Percentiles rank a stretch among this genome's conserved stretches.
Conservation (phyloP, 2,329 filamentous ascomycete genomes). For the Aspergillus sp. region DNA sequence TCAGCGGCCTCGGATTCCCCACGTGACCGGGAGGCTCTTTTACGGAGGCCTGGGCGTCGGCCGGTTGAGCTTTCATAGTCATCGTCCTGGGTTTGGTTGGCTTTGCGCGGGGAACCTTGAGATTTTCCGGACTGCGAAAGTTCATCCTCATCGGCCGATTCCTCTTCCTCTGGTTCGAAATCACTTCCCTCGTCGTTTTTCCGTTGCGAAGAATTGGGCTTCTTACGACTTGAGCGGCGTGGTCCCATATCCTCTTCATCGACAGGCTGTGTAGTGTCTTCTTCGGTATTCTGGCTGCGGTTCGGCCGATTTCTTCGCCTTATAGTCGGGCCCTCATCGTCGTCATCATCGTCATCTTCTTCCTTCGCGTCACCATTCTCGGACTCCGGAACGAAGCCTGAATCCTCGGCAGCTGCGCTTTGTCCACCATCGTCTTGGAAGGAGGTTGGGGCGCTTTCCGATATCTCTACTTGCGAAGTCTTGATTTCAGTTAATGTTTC, state of each 20-base stretch:
- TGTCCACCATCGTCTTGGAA: constrained; percentile 33
- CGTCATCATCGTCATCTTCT: constrained; percentile 45
- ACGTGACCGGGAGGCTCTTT: constrained; percentile 49
- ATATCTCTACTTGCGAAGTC: constrained; percentile 42
- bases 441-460: constrained; percentile 39
- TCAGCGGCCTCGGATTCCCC: constrained; percentile 46
- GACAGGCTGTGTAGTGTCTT: constrained; percentile 19
- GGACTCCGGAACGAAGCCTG: constrained; percentile 42
- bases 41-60: constrained; percentile 54
- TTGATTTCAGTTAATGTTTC: constrained; percentile 37
- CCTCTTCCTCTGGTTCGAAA: constrained; percentile 61
- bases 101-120: constrained; percentile 44
- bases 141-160: constrained; percentile 54
- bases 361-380: constrained; percentile 37
- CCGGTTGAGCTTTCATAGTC: constrained; percentile 49
- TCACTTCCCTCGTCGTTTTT: constrained; percentile 60
- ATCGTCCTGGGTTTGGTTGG: constrained; percentile 42
- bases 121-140: constrained; percentile 51
- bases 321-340: constrained; percentile 55
- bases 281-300: constrained; percentile 25
- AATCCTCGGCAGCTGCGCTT: constrained; percentile 32
- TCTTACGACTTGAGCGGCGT: constrained; percentile 42
- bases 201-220: constrained; percentile 43
- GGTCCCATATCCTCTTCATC: constrained; percentile 28
- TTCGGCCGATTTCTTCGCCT: constrained; percentile 41